Evolutionary conservation across 768 basidiomycete genomes (phyloP), one percentile per base, ranked within the genome.

Genomic region (Mycena sanguinolenta): DNA sequence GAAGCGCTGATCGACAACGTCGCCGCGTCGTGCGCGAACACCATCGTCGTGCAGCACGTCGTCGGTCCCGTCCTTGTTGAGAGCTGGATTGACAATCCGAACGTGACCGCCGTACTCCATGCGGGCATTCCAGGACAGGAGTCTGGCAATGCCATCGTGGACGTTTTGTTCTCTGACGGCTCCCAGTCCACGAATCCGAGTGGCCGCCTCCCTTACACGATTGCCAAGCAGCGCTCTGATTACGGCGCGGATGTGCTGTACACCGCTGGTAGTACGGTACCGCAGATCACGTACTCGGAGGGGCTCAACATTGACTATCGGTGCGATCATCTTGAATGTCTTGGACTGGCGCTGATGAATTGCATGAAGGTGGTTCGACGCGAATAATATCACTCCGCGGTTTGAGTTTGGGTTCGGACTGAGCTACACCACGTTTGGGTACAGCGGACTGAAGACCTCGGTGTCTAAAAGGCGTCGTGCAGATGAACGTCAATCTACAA

Each of bases 11-110:
- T 89, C 36, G 69, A 80, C n/a, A 78, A 83, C 0, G 85, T 86
- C 17, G 90, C 91, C 4, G 77, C 79, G 17, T 75, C 81, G 12
- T 88, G 88, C 77, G 82, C 82, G 67, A 90, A 91, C 77, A 90
- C 90, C 10, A 83, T 93, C 54, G 92, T 92, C 28, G 86, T 92
- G 27, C 80, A 87, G 13, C 85, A 91, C 74, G 83, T 84, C 12
- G 90, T 90, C 34, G 91, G 91, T 19, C 85, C 88, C 0, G 79
- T 89, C n/a, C 81, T 85, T 57, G 63, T 90, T 1, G 89, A 91
- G 77, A 77, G 83, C 3, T 92, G 91, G 91, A 87, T 91, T 23
- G 85, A 88, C 17, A 83, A 92, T 67, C 85, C 89, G 28, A 92
- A 92, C 52, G 83, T 85, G 66, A 84, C 84, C 5, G 84, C 80